These are phyloP conservation scores for Picochlorum sp. DNA, from an alignment of 139 green algal species.

Conservation along the genomic window DNA sequence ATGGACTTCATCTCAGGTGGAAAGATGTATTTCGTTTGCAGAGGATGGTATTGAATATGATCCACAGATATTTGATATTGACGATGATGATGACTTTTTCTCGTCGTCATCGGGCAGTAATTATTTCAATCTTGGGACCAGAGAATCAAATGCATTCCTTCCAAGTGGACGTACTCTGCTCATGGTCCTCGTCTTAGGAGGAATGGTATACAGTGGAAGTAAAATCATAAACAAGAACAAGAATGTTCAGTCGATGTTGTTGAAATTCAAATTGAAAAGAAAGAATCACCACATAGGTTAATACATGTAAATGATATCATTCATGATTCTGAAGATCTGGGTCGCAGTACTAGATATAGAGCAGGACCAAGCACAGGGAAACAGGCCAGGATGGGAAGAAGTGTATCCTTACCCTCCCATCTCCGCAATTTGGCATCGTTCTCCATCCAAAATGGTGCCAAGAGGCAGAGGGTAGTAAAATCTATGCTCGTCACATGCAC, in stretches of 20 bases:
- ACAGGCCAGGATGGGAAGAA: conserved; percentile 50
- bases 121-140: too few relatives aligned
- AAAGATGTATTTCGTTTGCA: conserved; percentile 4
- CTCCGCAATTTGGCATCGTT: conserved; percentile 63
- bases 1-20: conserved; percentile 18
- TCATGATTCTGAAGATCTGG: conserved; percentile 35
- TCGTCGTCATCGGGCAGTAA: too few relatives aligned
- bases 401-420: conserved; percentile 48
- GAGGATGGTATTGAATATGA: conserved; percentile 3
- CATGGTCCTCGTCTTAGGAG: too few relatives aligned
- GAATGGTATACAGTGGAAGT: too few relatives aligned
- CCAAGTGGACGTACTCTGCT: too few relatives aligned
- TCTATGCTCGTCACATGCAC: conserved; percentile 72
- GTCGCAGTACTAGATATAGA: conserved; percentile 61
- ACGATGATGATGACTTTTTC: conserved; percentile 3
- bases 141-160: too few relatives aligned
- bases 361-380: conserved; percentile 60
- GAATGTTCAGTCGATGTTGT: neutral
- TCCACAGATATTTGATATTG: conserved; percentile 3
- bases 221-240: too few relatives aligned
- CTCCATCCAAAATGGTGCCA: conserved; percentile 76
- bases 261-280: neutral
- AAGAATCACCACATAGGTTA: neutral
- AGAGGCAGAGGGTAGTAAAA: conserved; percentile 54
- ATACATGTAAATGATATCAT: neutral